phyloP scores from a whole-genome alignment of 306 rosid species.

The Rosa lucieae region DNA sequence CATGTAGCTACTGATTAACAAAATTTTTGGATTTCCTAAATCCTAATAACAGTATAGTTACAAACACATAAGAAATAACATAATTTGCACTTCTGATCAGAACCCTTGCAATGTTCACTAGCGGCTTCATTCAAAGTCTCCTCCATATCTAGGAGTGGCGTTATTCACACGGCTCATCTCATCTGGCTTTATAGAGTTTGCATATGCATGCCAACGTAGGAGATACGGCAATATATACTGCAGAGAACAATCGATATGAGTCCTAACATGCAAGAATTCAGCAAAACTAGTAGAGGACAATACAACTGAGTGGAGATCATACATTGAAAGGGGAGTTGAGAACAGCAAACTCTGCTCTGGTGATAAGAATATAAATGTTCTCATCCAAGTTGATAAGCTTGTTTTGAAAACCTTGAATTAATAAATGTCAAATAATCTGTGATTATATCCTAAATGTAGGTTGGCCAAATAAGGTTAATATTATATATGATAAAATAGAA shows the following conservation, averaged over 20 bases:
- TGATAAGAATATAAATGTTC: constrained; percentile 67
- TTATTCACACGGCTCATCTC: too few relatives aligned
- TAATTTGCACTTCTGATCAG: neutral
- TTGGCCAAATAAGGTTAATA: constrained; percentile 1
- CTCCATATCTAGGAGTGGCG: too few relatives aligned
- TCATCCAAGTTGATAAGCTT: constrained; percentile 69
- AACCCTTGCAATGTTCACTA: neutral
- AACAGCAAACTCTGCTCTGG: constrained; percentile 82
- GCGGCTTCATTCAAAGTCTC: too few relatives aligned
- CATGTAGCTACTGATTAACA: neutral
- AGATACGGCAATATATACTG: constrained; percentile 83
- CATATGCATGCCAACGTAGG: neutral
- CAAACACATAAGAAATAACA: neutral
- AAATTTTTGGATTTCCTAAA: constrained; percentile 15
- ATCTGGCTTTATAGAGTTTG: too few relatives aligned
- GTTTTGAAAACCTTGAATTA: constrained; percentile 75
- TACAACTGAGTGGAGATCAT: constrained; percentile 20
- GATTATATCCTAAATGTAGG: neutral
- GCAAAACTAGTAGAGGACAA: neutral
- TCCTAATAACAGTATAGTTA: neutral
- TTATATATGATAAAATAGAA: neutral
- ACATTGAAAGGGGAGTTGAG: constrained; percentile 79
- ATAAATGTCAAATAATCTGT: constrained; percentile 14
- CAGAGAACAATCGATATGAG: constrained; percentile 23
- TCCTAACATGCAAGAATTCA: constrained; percentile 9